These are phyloP conservation scores for Suhomyces prunicola DNA, from an alignment of 805 yeast genomes.

Conservation along the genomic window DNA sequence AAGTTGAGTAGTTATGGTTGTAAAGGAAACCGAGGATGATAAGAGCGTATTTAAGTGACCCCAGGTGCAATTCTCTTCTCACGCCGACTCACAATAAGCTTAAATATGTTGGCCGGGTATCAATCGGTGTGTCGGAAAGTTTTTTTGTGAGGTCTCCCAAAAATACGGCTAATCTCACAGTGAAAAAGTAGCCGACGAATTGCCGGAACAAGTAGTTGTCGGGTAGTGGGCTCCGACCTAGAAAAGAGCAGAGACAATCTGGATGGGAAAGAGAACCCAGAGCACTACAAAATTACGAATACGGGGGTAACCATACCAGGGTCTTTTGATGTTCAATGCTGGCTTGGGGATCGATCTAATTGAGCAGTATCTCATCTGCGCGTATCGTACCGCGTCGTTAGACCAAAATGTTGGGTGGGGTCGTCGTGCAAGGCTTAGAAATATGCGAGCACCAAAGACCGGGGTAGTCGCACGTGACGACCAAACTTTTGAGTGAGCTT, in stretches of 20 bases:
- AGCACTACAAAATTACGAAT: not conserved
- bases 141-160: conserved; percentile 4
- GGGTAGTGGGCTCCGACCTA: not conserved
- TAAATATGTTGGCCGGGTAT: not conserved
- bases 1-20: not conserved
- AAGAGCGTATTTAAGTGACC: not conserved
- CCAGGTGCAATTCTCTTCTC: not conserved
- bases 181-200: conserved; percentile 2
- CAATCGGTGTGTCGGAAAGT: conserved; percentile 4
- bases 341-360: not conserved
- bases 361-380: not conserved
- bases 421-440: not conserved
- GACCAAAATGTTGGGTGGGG: not conserved
- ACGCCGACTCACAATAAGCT: not conserved
- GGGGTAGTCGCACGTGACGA: not conserved
- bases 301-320: not conserved
- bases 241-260: not conserved
- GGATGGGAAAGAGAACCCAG: not conserved
- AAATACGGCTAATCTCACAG: conserved; percentile 2
- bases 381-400: not conserved
- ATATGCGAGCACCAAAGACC: not conserved
- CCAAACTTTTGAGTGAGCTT: not conserved
- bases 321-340: not conserved
- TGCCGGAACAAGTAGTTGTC: conserved; percentile 2
- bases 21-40: not conserved